Conservation (phyloP, 441 rosid genomes). For the Sinapis alba region DNA sequence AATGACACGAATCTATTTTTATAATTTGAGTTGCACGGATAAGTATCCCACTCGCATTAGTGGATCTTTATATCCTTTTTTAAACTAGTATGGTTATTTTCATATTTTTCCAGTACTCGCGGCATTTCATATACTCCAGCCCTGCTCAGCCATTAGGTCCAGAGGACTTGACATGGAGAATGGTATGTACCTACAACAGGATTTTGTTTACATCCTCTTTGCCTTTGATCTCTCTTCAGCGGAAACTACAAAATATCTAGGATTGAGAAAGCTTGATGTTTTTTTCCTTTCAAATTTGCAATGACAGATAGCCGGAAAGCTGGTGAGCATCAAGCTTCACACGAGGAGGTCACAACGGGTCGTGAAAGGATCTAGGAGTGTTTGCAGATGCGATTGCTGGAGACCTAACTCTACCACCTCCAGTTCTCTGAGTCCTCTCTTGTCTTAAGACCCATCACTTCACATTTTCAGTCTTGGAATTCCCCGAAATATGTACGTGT, state of each 20-base stretch:
- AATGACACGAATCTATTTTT: slow-evolving; percentile 9
- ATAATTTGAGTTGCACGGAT: not conserved
- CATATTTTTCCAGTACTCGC: slow-evolving; percentile 56
- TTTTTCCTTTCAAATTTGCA: slow-evolving; percentile 7
- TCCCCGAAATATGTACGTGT: not conserved
- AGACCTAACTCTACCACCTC: slow-evolving; percentile 49
- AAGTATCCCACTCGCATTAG: not conserved
- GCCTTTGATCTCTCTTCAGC: not conserved
- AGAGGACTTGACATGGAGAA: slow-evolving; percentile 92
- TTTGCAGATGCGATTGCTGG: slow-evolving; percentile 78
- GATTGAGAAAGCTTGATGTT: not conserved
- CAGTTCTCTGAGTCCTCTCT: slow-evolving; percentile 17
- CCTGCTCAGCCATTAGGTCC: slow-evolving; percentile 96
- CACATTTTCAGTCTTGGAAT: not conserved
- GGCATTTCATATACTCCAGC: slow-evolving; percentile 79
- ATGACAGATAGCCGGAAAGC: slow-evolving; percentile 74
- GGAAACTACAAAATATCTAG: not conserved
- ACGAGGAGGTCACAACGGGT: slow-evolving; percentile 66
- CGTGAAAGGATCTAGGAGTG: slow-evolving; percentile 74
- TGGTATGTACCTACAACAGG: slow-evolving; percentile 49
- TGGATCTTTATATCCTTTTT: not conserved
- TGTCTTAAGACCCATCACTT: slow-evolving; percentile 14
- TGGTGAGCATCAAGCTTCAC: slow-evolving; percentile 84
- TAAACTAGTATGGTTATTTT: not conserved
- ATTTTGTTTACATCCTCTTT: not conserved